Percentiles rank a stretch among this genome's conserved stretches.
Conservation (phyloP, 257 asterid species). For the Ilex asprella region DNA sequence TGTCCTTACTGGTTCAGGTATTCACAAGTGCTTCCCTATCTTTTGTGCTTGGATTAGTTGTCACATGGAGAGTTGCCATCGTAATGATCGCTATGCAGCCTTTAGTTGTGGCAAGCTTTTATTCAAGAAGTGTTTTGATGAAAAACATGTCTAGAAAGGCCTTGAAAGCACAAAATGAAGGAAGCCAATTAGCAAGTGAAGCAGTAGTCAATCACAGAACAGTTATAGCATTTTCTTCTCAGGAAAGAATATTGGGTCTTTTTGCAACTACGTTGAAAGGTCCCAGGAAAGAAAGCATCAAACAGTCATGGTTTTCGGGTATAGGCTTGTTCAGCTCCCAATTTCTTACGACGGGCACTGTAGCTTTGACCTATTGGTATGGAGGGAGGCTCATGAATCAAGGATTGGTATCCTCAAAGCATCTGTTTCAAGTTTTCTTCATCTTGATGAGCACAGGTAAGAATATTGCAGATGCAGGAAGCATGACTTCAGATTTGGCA, state of each 20-base stretch:
- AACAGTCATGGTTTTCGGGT: conserved; percentile 68
- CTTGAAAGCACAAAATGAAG: conserved; percentile 56
- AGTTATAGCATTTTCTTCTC: conserved; percentile 68
- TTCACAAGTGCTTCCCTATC: conserved; percentile 45
- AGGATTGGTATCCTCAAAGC: conserved; percentile 36
- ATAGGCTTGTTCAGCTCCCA: conserved; percentile 50
- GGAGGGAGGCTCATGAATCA: conserved; percentile 67
- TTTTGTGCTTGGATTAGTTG: conserved; percentile 36
- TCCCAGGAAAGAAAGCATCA: conserved; percentile 43
- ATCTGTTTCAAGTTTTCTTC: conserved; percentile 63
- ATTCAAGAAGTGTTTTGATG: conserved; percentile 50
- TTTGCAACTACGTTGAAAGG: conserved; percentile 33
- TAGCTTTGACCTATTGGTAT: conserved; percentile 73
- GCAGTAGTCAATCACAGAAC: conserved; percentile 71
- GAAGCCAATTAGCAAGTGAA: conserved; percentile 72
- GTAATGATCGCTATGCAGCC: conserved; percentile 69
- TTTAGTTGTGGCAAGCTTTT: conserved; percentile 45
- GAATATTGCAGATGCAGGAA: conserved; percentile 77
- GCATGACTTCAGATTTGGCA: conserved; percentile 66
- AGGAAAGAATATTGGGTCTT: conserved; percentile 40
- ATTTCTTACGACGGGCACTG: conserved; percentile 41
- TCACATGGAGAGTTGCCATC: conserved; percentile 68
- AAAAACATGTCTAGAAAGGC: conserved; percentile 48
- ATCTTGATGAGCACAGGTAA: conserved; percentile 74
- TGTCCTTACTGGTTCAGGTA: conserved; percentile 55